Percentiles rank a stretch among this genome's conserved stretches.
Conservation (phyloP, 1,284 basidiomycete species). For the Trichosporon ovoides region DNA sequence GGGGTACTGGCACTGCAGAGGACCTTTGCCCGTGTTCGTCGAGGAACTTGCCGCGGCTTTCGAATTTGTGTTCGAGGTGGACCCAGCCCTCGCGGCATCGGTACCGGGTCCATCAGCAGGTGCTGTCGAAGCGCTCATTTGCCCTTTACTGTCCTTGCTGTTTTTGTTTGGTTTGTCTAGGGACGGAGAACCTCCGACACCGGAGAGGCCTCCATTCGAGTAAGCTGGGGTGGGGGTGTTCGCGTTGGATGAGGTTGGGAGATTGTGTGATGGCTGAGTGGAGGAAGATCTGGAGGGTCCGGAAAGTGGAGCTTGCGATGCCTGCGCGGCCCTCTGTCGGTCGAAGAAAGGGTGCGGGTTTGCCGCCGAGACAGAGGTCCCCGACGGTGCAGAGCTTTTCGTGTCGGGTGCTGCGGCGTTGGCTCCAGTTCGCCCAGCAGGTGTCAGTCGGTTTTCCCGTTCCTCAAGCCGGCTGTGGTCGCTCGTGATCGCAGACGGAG, state of each 20-base stretch:
- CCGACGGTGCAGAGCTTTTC: too few relatives aligned
- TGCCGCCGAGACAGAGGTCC: not conserved
- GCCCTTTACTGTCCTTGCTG: not conserved
- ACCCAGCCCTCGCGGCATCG: not conserved
- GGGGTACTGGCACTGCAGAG: constrained; percentile 23
- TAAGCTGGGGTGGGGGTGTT: not conserved
- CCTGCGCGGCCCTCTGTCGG: not conserved
- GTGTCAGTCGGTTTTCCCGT: too few relatives aligned
- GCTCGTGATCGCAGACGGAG: too few relatives aligned
- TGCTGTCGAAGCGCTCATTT: constrained; percentile 1
- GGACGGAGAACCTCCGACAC: not conserved
- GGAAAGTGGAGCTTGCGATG: not conserved
- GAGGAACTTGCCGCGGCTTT: not conserved
- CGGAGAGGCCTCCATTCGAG: not conserved
- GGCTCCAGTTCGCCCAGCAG: too few relatives aligned
- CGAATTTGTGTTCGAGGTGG: too few relatives aligned
- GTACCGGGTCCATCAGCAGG: not conserved
- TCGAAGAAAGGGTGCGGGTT: not conserved
- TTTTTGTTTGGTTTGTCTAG: not conserved
- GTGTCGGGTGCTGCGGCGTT: too few relatives aligned
- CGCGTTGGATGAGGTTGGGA: not conserved
- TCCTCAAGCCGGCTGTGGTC: too few relatives aligned
- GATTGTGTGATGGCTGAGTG: constrained; percentile 3
- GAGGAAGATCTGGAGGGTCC: not conserved
- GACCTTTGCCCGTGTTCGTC: not conserved